Percentiles rank a stretch among this genome's conserved stretches.
phyloP scores from a whole-genome alignment of 176 grass and related monocot species.

The Calamus simplicifolius region DNA sequence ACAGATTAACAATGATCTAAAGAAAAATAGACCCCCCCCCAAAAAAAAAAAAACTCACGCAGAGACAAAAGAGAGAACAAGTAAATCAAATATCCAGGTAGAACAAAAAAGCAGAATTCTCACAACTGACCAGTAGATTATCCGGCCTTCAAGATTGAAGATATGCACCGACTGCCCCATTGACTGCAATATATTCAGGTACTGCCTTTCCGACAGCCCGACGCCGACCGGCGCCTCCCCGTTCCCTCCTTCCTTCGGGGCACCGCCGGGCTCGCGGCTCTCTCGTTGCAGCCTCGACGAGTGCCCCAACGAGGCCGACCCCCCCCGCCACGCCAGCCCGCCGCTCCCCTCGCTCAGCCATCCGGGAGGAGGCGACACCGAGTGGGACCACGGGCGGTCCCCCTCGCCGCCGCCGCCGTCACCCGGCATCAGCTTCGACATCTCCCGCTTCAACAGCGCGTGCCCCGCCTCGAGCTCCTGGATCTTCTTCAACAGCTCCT shows the following conservation, averaged over 20 bases:
- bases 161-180: slow-evolving; percentile 89
- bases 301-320: slow-evolving; percentile 49
- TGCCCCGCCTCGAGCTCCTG: slow-evolving; percentile 60
- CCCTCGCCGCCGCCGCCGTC: slow-evolving; percentile 4
- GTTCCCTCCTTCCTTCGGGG: neutral
- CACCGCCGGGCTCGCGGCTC: slow-evolving; percentile 15
- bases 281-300: slow-evolving; percentile 49
- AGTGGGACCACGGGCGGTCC: slow-evolving; percentile 54
- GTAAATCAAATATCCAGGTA: slow-evolving; percentile 2
- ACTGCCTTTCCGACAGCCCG: slow-evolving; percentile 65
- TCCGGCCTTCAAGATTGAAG: slow-evolving; percentile 71
- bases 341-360: slow-evolving; percentile 21
- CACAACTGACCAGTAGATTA: slow-evolving; percentile 79
- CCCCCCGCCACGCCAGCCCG: slow-evolving; percentile 20
- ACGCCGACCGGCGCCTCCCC: slow-evolving; percentile 5
- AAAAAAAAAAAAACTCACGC: no score
- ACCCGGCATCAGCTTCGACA: slow-evolving; percentile 48
- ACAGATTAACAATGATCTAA: no score
- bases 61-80: no score
- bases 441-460: slow-evolving; percentile 70
- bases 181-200: slow-evolving; percentile 53
- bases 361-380: slow-evolving; percentile 42
- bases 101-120: slow-evolving; percentile 10
- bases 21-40: no score
- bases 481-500: slow-evolving; percentile 88